A percentile compares a stretch with the other conserved stretches of the same genome.
Conservation (phyloP, 108 stramenopile genomes). For the Skeletonema marinoi region DNA sequence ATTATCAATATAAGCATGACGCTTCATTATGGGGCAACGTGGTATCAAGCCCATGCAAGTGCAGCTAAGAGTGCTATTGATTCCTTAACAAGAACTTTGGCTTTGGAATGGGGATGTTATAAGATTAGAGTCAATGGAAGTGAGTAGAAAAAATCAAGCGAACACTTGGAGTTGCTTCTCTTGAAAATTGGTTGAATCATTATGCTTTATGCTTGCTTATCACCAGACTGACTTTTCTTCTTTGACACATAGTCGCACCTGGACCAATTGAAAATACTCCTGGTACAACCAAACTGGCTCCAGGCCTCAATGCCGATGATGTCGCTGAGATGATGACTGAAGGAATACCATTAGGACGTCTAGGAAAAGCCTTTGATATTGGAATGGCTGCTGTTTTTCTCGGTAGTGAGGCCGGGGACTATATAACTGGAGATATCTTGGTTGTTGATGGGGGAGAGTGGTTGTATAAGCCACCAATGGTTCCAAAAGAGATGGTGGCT, state of each 20-base stretch:
- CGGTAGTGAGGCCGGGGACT: conserved; percentile 55
- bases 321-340: conserved; percentile 66
- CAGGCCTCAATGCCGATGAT: conserved; percentile 54
- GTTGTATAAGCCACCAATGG: conserved; percentile 77
- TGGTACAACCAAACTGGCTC: conserved; percentile 92
- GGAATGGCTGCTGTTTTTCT: conserved; percentile 86
- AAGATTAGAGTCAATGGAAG: conserved; percentile 88
- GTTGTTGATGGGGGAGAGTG: conserved; percentile 88
- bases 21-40: conserved; percentile 83
- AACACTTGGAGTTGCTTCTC: not conserved
- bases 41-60: conserved; percentile 92
- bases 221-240: not conserved
- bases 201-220: not conserved
- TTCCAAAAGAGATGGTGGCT: conserved; percentile 79
- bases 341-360: conserved; percentile 73
- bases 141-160: not conserved
- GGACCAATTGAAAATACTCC: conserved; percentile 93
- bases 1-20: conserved; percentile 94
- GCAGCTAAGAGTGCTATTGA: conserved; percentile 94
- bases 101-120: conserved; percentile 92
- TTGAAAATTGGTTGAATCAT: not conserved
- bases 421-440: conserved; percentile 76
- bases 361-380: conserved; percentile 80
- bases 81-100: conserved; percentile 87
- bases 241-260: conserved; percentile 68